Percentiles rank a stretch among this genome's conserved stretches.
phyloP scores from a whole-genome alignment of 2,329 filamentous ascomycete species.

The Epichloe brachyelytri region DNA sequence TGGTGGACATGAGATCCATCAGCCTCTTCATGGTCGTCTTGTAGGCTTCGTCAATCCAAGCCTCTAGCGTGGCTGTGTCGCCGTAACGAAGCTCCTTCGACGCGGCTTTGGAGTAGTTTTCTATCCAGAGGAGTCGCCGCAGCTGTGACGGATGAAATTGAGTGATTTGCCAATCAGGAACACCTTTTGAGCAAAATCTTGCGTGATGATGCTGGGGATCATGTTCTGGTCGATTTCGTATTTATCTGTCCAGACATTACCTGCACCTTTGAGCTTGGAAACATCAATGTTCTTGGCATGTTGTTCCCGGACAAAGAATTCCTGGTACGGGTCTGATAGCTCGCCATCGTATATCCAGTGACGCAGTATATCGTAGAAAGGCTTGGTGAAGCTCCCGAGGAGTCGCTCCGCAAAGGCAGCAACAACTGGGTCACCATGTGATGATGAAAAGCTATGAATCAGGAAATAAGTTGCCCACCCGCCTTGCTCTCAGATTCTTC shows the following conservation, averaged over 20 bases:
- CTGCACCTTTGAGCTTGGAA: slow-evolving; percentile 48
- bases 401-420: slow-evolving; percentile 85
- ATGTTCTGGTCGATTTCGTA: slow-evolving; percentile 76
- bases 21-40: slow-evolving; percentile 95
- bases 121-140: slow-evolving; percentile 88
- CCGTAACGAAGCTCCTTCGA: slow-evolving; percentile 88
- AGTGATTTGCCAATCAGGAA: slow-evolving; percentile 96
- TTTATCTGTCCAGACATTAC: slow-evolving; percentile 96
- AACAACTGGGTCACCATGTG: slow-evolving; percentile 90
- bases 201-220: slow-evolving; percentile 86
- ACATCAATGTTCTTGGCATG: slow-evolving; percentile 36
- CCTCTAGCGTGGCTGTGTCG: slow-evolving; percentile 81
- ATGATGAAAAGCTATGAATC: slow-evolving; percentile 85
- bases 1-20: slow-evolving; percentile 84
- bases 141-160: slow-evolving; percentile 95
- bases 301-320: slow-evolving; percentile 91
- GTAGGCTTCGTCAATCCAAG: slow-evolving; percentile 93
- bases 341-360: slow-evolving; percentile 99
- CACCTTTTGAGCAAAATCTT: slow-evolving; percentile 89
- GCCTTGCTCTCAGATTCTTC: slow-evolving; percentile 74
- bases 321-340: slow-evolving; percentile 84
- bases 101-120: slow-evolving; percentile 83
- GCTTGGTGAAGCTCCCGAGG: slow-evolving; percentile 72
- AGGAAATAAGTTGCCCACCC: slow-evolving; percentile 88
- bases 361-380: slow-evolving; percentile 91